Evolutionary conservation across 306 rosid genomes (phyloP).

Genomic region (Glycine latifolia): DNA sequence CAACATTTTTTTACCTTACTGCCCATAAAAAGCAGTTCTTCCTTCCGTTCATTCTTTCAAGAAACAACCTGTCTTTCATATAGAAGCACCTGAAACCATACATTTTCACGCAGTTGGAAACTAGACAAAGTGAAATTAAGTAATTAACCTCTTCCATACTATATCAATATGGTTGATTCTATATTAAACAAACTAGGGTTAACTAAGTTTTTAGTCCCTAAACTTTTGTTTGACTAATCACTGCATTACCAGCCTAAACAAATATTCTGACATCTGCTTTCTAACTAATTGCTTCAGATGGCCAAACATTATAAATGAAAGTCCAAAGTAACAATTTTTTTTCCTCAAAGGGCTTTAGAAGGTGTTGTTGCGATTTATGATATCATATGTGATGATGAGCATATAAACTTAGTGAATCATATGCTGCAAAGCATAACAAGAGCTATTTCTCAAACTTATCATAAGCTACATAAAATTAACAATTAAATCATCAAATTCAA

Average conservation of each 20-base stretch:
- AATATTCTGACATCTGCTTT: too few relatives aligned
- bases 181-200: conserved; percentile 20
- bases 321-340: not conserved
- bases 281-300: conserved; percentile 9
- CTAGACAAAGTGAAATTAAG: conserved; percentile 2
- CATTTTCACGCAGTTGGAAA: conserved; percentile 12
- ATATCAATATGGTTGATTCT: not conserved
- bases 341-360: not conserved
- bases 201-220: too few relatives aligned
- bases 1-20: conserved; percentile 61
- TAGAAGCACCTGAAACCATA: conserved; percentile 71
- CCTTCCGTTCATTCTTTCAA: conserved; percentile 77
- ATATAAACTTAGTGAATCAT: too few relatives aligned
- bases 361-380: not conserved
- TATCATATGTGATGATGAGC: too few relatives aligned
- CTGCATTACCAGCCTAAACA: too few relatives aligned
- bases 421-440: too few relatives aligned
- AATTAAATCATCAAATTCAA: conserved; percentile 20
- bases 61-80: conserved; percentile 84
- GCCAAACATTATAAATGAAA: not conserved
- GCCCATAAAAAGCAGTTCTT: conserved; percentile 77
- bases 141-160: not conserved
- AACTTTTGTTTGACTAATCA: too few relatives aligned
- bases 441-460: not conserved
- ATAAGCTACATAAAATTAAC: not conserved